phyloP scores from a whole-genome alignment of 2,329 filamentous ascomycete genomes.

The Meredithiella fracta region DNA sequence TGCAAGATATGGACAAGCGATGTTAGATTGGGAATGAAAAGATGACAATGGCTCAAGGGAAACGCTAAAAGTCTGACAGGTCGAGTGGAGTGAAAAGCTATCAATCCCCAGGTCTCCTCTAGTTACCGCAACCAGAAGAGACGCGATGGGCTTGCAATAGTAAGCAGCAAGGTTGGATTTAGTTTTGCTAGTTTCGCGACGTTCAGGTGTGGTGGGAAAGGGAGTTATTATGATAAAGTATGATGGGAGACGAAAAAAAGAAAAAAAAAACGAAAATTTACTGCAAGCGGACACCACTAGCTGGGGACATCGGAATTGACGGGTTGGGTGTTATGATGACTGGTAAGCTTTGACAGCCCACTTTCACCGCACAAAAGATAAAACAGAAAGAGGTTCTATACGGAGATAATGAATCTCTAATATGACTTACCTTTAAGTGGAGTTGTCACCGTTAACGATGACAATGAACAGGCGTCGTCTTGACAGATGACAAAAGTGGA shows the following conservation, averaged over 20 bases:
- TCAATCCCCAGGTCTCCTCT: conserved; percentile 9
- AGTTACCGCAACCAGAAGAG: conserved; percentile 5
- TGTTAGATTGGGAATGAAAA: neutral
- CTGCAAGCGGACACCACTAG: neutral
- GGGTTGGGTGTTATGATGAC: neutral
- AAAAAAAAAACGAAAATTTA: neutral
- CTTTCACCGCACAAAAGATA: neutral
- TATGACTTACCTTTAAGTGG: no score
- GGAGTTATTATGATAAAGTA: neutral
- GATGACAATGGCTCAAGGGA: neutral
- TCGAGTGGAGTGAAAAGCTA: neutral
- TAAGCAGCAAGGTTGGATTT: conserved; percentile 2
- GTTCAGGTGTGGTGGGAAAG: conserved; percentile 3
- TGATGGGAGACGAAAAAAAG: neutral
- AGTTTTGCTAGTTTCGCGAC: conserved; percentile 9
- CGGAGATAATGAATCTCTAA: no score
- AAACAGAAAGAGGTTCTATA: no score
- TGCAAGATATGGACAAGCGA: neutral
- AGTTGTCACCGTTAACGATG: no score
- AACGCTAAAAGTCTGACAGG: neutral
- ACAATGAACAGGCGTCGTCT: no score
- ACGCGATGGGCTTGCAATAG: conserved; percentile 10
- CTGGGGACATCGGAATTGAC: neutral
- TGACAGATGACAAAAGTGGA: no score
- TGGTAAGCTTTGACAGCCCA: neutral